phyloP scores from a whole-genome alignment of 148 eudicot genomes.

The Rhododendron griersonianum region DNA sequence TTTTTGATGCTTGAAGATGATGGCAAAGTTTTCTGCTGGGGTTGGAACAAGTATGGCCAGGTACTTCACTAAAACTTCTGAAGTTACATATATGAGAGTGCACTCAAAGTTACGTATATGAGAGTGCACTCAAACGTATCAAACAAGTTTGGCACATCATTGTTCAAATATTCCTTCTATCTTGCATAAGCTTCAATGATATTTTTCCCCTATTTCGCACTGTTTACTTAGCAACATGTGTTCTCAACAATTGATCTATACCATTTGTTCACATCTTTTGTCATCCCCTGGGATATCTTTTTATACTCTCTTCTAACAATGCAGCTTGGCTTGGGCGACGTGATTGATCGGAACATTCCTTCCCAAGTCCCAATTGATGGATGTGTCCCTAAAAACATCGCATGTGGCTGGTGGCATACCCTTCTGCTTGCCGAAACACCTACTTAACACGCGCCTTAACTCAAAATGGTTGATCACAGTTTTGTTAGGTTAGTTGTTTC shows the following conservation, averaged over 20 bases:
- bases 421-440: conserved; percentile 78
- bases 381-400: conserved; percentile 53
- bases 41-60: conserved; percentile 99
- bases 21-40: conserved; percentile 89
- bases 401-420: conserved; percentile 99
- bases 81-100: not conserved
- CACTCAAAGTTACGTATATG: not conserved
- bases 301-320: not conserved
- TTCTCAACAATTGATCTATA: not conserved
- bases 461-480: conserved; percentile 15
- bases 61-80: conserved; percentile 25
- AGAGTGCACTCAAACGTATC: not conserved
- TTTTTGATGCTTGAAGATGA: conserved; percentile 43
- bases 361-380: conserved; percentile 69
- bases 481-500: conserved; percentile 61
- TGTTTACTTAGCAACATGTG: not conserved
- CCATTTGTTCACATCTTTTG: not conserved
- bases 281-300: not conserved
- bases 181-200: not conserved
- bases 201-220: not conserved
- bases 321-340: conserved; percentile 95
- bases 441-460: conserved; percentile 25
- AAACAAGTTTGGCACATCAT: not conserved
- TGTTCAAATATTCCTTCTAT: not conserved
- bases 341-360: conserved; percentile 83